Evolutionary conservation across 768 basidiomycete species (phyloP).

Genomic region (Mycena galericulata): DNA sequence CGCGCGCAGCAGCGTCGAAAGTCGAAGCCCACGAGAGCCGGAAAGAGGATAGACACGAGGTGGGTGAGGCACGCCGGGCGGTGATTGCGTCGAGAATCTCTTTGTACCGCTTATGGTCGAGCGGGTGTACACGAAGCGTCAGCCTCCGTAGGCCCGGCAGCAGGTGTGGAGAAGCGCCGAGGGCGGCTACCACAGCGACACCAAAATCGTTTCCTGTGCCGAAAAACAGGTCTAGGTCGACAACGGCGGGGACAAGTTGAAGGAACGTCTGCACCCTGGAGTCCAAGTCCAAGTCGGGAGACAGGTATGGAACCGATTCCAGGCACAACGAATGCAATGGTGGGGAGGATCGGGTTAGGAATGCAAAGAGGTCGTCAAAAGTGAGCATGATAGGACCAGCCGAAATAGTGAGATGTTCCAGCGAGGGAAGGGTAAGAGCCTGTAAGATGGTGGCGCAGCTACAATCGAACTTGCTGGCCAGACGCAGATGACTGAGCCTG

Average conservation of each 20-base stretch:
- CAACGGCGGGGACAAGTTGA: background rate
- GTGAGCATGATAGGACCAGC: background rate
- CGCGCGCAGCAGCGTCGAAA: background rate
- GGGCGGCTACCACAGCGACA: background rate
- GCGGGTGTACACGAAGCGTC: background rate
- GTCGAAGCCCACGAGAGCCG: no score
- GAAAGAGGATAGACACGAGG: background rate
- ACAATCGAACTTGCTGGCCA: background rate
- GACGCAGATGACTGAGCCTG: background rate
- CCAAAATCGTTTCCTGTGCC: no score
- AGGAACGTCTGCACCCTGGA: background rate
- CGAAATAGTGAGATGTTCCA: background rate
- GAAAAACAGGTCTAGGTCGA: background rate
- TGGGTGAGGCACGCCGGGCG: background rate
- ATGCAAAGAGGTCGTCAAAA: background rate
- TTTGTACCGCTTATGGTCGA: background rate
- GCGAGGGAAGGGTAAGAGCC: background rate
- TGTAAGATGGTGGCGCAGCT: background rate
- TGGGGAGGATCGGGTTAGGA: slow-evolving; percentile 5
- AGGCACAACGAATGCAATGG: background rate
- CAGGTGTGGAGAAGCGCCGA: background rate
- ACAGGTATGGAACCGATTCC: no score
- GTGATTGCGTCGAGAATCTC: background rate
- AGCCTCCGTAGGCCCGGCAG: background rate
- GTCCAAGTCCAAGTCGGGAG: no score